phyloP scores from a whole-genome alignment of 192 early-diverging fungal genomes.

The Borealophlyctis nickersoniae region DNA sequence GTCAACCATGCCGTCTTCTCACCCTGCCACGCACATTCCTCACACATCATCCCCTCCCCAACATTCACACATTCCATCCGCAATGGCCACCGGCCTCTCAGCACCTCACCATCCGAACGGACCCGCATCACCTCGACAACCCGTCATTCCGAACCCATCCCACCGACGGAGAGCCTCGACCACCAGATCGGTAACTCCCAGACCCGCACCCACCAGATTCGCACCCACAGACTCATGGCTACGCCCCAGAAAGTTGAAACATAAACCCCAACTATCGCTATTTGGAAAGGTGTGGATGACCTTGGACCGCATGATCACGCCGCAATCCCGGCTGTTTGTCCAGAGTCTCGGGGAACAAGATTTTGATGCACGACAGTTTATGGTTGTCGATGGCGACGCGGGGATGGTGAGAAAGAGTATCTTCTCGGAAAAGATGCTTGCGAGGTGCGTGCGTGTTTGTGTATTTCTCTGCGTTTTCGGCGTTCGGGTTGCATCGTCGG shows the following conservation, averaged over 20 bases:
- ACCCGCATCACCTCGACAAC: background rate
- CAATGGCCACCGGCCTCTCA: background rate
- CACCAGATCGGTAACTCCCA: constrained; percentile 4
- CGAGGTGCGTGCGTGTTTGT: background rate
- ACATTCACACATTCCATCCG: background rate
- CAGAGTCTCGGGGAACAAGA: background rate
- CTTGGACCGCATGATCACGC: constrained; percentile 19
- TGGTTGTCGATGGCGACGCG: background rate
- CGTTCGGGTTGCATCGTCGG: background rate
- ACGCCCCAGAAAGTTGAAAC: background rate
- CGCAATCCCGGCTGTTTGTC: constrained; percentile 11
- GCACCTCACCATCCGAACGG: background rate
- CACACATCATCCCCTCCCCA: background rate
- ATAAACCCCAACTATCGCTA: constrained; percentile 11
- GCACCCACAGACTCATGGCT: background rate
- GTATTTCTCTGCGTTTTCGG: background rate
- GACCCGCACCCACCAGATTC: constrained; percentile 1
- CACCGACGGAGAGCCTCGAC: too few relatives aligned
- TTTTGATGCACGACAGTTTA: background rate
- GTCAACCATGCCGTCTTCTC: too few relatives aligned
- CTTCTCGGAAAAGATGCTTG: constrained; percentile 1
- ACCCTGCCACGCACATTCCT: background rate
- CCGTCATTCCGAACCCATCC: too few relatives aligned
- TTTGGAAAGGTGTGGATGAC: constrained; percentile 22
- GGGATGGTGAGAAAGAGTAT: background rate